Conservation (phyloP, 2,329 filamentous ascomycete species). For the Xylariaceae sp. region DNA sequence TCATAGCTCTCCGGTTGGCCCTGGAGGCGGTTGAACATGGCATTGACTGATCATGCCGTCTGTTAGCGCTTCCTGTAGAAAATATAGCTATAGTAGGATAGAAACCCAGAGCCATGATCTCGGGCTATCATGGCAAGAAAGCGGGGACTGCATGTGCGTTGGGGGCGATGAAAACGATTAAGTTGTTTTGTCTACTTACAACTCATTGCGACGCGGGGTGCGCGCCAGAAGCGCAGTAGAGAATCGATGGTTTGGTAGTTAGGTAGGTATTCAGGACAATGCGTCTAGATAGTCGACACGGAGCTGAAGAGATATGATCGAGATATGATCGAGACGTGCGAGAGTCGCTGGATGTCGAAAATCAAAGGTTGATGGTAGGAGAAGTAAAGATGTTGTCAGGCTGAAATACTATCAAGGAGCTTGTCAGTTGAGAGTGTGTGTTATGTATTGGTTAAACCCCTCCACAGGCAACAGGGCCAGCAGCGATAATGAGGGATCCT, state of each 20-base stretch:
- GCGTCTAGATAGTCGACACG: neutral
- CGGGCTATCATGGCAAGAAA: neutral
- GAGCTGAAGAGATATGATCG: neutral
- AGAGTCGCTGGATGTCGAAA: neutral
- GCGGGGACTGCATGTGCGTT: neutral
- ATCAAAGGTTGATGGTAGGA: neutral
- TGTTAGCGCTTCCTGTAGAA: constrained; percentile 17
- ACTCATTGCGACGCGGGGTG: constrained; percentile 44
- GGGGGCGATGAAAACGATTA: constrained; percentile 28
- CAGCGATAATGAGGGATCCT: constrained; percentile 6
- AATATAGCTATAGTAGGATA: constrained; percentile 11
- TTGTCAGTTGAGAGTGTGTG: constrained; percentile 9
- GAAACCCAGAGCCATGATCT: neutral
- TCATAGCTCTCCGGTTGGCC: constrained; percentile 98
- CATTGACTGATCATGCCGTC: constrained; percentile 64
- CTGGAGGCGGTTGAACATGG: constrained; percentile 94
- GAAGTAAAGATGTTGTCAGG: neutral
- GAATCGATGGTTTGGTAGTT: constrained; percentile 5
- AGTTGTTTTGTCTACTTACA: constrained; percentile 42
- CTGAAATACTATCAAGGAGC: constrained; percentile 4
- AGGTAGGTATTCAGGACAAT: neutral
- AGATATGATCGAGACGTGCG: constrained; percentile 3
- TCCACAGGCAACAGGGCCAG: constrained; percentile 1
- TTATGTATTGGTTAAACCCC: constrained; percentile 11
- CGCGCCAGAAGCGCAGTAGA: constrained; percentile 18